Conservation (phyloP, 495 filamentous ascomycete species). For the Annulohypoxylon maeteangense region DNA sequence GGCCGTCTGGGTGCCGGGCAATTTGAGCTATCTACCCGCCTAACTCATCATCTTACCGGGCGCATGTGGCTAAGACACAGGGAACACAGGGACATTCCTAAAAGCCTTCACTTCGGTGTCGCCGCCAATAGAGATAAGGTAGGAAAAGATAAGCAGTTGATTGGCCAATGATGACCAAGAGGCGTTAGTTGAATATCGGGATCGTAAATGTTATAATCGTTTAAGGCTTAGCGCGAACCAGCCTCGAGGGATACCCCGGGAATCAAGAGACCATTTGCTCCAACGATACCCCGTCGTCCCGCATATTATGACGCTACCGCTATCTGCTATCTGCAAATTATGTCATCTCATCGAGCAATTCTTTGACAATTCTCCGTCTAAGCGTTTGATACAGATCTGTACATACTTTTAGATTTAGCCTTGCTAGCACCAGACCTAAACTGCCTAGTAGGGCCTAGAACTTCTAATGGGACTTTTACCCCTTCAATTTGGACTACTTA, state of each 20-base stretch:
- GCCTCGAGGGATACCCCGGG: slow-evolving; percentile 22
- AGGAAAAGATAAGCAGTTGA: slow-evolving; percentile 33
- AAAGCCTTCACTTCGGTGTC: slow-evolving; percentile 32
- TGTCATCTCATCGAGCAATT: slow-evolving; percentile 50
- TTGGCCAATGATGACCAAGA: slow-evolving; percentile 9
- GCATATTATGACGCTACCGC: slow-evolving; percentile 35
- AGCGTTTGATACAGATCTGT: neutral
- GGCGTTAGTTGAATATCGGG: slow-evolving; percentile 19
- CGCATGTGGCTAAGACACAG: slow-evolving; percentile 2
- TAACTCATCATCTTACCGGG: slow-evolving; percentile 10
- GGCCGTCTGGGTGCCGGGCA: neutral
- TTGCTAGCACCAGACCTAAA: no score
- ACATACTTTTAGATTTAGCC: neutral
- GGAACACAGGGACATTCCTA: slow-evolving; percentile 26
- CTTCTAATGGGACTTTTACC: neutral
- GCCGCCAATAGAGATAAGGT: slow-evolving; percentile 37
- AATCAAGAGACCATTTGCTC: slow-evolving; percentile 25
- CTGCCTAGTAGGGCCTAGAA: neutral
- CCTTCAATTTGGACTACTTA: neutral
- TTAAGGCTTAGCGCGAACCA: slow-evolving; percentile 32
- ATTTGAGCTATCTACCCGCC: neutral
- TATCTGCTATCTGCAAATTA: slow-evolving; percentile 44
- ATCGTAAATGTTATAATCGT: slow-evolving; percentile 28
- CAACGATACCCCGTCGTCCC: slow-evolving; percentile 29
- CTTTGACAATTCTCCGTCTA: slow-evolving; percentile 25